Conservation (phyloP, 2,329 filamentous ascomycete genomes). For the Arthrobotrys megalospora region DNA sequence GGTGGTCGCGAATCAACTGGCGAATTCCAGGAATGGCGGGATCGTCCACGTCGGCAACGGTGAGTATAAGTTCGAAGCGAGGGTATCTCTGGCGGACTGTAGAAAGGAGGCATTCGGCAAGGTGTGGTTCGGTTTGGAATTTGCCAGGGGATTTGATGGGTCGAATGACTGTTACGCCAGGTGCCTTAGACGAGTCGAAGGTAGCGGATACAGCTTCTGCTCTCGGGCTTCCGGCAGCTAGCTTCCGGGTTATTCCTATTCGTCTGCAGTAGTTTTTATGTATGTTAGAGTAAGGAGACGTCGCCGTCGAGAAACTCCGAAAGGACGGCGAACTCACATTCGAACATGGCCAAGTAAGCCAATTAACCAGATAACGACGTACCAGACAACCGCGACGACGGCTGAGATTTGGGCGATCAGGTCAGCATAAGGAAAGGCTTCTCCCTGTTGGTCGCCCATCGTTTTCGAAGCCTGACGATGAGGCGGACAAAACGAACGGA, state of each 20-base stretch:
- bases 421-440: slow-evolving; percentile 32
- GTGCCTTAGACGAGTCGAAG: slow-evolving; percentile 63
- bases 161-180: slow-evolving; percentile 84
- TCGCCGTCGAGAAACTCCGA: slow-evolving; percentile 10
- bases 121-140: slow-evolving; percentile 76
- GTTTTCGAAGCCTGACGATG: slow-evolving; percentile 16
- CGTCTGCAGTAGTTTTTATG: slow-evolving; percentile 37
- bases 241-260: slow-evolving; percentile 40
- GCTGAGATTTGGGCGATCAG: slow-evolving; percentile 64
- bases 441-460: slow-evolving; percentile 43
- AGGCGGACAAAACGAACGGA: slow-evolving; percentile 45
- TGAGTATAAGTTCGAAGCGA: slow-evolving; percentile 76
- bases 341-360: slow-evolving; percentile 74
- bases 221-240: slow-evolving; percentile 38
- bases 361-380: slow-evolving; percentile 72
- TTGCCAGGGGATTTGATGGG: slow-evolving; percentile 84
- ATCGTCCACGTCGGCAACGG: slow-evolving; percentile 79
- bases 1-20: slow-evolving; percentile 80
- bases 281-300: slow-evolving; percentile 21
- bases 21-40: slow-evolving; percentile 82
- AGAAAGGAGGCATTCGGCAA: slow-evolving; percentile 92
- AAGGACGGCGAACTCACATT: slow-evolving; percentile 69
- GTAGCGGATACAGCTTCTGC: slow-evolving; percentile 48
- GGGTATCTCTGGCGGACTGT: slow-evolving; percentile 89
- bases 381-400: slow-evolving; percentile 73